Conservation (phyloP, 139 green algal species). For the Chlorella sp. region DNA sequence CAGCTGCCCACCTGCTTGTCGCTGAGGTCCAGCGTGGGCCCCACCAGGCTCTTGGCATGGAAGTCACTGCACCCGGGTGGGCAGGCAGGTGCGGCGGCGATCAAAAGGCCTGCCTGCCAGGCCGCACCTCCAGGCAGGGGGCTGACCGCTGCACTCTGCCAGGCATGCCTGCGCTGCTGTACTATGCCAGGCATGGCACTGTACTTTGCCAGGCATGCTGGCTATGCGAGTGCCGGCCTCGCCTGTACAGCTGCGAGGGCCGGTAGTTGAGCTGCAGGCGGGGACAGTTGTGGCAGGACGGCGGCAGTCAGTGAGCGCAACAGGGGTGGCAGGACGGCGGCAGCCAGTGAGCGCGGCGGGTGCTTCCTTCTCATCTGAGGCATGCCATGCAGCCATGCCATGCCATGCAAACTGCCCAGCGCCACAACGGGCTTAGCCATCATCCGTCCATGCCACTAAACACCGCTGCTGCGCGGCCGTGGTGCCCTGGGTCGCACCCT, state of each 20-base stretch:
- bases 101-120: no score
- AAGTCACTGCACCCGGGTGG: slow-evolving; percentile 30
- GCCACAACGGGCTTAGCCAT: not conserved
- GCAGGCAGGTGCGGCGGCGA: no score
- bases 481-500: not conserved
- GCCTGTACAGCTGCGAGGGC: slow-evolving; percentile 23
- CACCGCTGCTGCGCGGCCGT: not conserved
- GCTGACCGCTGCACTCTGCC: no score
- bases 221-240: no score
- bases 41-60: slow-evolving; percentile 26
- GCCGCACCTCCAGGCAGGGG: no score
- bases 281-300: not conserved
- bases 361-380: no score
- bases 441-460: not conserved
- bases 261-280: slow-evolving; percentile 29
- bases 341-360: no score
- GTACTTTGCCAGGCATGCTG: no score
- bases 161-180: no score
- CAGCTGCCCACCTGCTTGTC: not conserved
- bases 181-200: no score
- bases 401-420: not conserved
- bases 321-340: no score
- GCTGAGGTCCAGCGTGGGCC: slow-evolving; percentile 7
- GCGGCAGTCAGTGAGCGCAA: not conserved
- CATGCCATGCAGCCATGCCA: no score